Evolutionary conservation across 306 rosid species (phyloP).

Genomic region (Dalbergia cochinchinensis): DNA sequence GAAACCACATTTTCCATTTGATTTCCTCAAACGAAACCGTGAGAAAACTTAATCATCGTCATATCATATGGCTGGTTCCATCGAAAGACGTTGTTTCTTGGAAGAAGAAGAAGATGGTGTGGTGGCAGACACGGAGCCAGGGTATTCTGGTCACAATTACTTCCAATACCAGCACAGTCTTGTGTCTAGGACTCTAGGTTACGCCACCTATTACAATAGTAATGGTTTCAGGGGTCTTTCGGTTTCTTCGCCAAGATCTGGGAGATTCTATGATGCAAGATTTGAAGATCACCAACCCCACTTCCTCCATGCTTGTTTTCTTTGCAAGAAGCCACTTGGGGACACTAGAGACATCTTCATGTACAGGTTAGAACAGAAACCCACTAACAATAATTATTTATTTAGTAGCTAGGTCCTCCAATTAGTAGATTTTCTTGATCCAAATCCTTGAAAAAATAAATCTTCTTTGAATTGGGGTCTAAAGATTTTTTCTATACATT

Average conservation of each 20-base stretch:
- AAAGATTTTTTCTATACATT: too few species aligned
- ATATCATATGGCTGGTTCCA: constrained; percentile 57
- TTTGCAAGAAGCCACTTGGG: constrained; percentile 77
- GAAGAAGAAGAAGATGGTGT: constrained; percentile 69
- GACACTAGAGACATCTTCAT: constrained; percentile 82
- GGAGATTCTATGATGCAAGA: constrained; percentile 76
- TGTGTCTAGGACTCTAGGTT: constrained; percentile 65
- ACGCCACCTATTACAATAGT: constrained; percentile 40
- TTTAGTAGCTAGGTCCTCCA: too few species aligned
- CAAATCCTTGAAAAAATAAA: too few species aligned
- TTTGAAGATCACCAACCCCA: constrained; percentile 83
- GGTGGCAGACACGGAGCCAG: constrained; percentile 66
- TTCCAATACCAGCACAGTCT: constrained; percentile 44
- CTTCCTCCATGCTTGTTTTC: constrained; percentile 81
- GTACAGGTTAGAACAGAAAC: constrained; percentile 74
- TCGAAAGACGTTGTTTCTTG: constrained; percentile 66
- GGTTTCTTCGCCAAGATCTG: constrained; percentile 65
- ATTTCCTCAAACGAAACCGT: neutral
- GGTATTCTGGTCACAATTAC: constrained; percentile 56
- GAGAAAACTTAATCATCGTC: neutral
- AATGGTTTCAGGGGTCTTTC: constrained; percentile 51
- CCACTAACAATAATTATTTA: neutral
- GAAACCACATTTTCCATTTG: neutral
- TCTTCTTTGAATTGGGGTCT: too few species aligned
- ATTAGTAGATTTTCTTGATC: neutral